phyloP scores from a whole-genome alignment of 2,329 filamentous ascomycete genomes.

The Alternaria triticimaculans region DNA sequence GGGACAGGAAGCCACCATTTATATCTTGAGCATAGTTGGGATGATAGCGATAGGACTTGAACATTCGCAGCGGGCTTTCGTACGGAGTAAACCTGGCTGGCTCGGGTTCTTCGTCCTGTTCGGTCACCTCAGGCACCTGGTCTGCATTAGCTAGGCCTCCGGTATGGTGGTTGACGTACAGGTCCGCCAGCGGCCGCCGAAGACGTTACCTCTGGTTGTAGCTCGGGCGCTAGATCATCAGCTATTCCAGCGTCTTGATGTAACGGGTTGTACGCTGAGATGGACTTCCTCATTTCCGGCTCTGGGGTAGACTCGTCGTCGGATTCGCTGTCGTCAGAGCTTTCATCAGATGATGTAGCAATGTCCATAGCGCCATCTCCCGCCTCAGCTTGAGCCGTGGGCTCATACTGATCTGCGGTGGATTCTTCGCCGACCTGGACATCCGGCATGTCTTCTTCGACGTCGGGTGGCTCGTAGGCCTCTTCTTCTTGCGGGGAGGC shows the following conservation, averaged over 20 bases:
- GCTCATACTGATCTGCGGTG: neutral
- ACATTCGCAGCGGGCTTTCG: constrained; percentile 79
- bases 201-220: constrained; percentile 36
- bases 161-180: constrained; percentile 26
- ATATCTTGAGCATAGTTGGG: constrained; percentile 74
- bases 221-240: constrained; percentile 51
- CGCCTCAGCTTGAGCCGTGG: constrained; percentile 19
- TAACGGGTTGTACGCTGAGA: constrained; percentile 15
- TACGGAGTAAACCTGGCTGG: constrained; percentile 67
- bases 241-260: constrained; percentile 29
- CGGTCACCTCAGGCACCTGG: constrained; percentile 17
- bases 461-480: constrained; percentile 42
- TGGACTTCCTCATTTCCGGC: constrained; percentile 12
- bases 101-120: constrained; percentile 23
- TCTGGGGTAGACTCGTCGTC: constrained; percentile 27
- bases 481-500: constrained; percentile 36
- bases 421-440: neutral
- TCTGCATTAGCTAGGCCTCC: constrained; percentile 22
- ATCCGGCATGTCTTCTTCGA: constrained; percentile 27
- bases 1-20: constrained; percentile 78
- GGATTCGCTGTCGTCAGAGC: constrained; percentile 31
- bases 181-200: constrained; percentile 14
- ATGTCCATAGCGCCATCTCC: constrained; percentile 47
- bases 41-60: constrained; percentile 90
- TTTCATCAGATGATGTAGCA: constrained; percentile 36